phyloP scores from a whole-genome alignment of 805 yeast genomes.

The Cyberlindnera mrakii region DNA sequence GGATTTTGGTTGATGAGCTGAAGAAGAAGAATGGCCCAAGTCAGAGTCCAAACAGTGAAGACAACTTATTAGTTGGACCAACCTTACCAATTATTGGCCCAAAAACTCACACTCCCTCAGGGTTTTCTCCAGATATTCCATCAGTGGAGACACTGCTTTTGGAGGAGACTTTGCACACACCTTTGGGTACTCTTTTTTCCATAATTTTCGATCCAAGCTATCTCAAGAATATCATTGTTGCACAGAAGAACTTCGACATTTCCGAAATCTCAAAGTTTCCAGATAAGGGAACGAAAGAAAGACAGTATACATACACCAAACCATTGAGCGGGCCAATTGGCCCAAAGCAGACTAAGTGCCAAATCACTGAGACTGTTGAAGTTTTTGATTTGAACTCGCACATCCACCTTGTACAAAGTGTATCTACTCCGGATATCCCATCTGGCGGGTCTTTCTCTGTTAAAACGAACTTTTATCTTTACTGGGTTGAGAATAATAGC shows the following conservation, averaged over 20 bases:
- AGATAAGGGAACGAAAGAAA: conserved; percentile 24
- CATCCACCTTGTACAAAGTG: conserved; percentile 54
- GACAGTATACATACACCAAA: conserved; percentile 64
- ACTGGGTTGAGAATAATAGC: conserved; percentile 56
- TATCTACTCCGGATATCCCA: conserved; percentile 91
- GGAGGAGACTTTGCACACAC: conserved; percentile 49
- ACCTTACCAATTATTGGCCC: conserved; percentile 31
- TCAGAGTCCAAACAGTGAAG: conserved; percentile 10
- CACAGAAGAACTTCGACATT: conserved; percentile 59
- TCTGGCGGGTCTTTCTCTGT: conserved; percentile 69
- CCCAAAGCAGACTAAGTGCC: conserved; percentile 82
- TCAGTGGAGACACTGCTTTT: conserved; percentile 46
- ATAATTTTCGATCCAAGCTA: conserved; percentile 52
- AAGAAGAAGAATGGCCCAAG: conserved; percentile 2
- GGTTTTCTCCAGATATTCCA: conserved; percentile 35
- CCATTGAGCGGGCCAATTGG: conserved; percentile 80
- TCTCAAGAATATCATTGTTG: conserved; percentile 38
- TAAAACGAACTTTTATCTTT: conserved; percentile 48
- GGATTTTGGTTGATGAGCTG: conserved; percentile 40
- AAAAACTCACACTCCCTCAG: conserved; percentile 39
- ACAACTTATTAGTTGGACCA: conserved; percentile 15
- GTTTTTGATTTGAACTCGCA: conserved; percentile 48
- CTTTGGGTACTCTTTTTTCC: conserved; percentile 56
- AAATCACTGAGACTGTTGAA: conserved; percentile 53
- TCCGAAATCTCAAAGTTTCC: conserved; percentile 38